These are phyloP conservation scores for Effrenium voratum DNA, from an alignment of 73 alveolate genomes.

Conservation along the genomic window DNA sequence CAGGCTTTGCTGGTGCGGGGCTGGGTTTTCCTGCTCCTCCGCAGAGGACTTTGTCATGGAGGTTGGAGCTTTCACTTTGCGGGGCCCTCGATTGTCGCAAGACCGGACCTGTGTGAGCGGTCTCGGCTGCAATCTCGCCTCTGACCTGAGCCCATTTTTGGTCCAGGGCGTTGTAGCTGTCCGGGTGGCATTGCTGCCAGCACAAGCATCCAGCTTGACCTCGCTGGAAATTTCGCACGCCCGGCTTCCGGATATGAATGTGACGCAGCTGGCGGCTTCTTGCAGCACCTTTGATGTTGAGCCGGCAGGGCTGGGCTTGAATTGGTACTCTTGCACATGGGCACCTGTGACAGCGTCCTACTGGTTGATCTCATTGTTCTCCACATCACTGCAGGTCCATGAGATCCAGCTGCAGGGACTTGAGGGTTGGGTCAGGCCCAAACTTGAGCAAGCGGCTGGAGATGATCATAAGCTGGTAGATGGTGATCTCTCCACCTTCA, in stretches of 20 bases:
- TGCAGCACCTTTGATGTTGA: neutral
- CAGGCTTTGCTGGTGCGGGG: slow-evolving; percentile 25
- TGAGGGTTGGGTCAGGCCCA: slow-evolving; percentile 7
- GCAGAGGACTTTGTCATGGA: neutral
- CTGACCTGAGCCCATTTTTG: neutral
- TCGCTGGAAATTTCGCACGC: neutral
- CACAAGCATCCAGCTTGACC: neutral
- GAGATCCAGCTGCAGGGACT: too few relatives aligned
- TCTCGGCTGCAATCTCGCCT: neutral
- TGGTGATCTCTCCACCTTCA: slow-evolving; percentile 6
- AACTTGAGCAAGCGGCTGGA: neutral
- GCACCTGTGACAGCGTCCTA: slow-evolving; percentile 13
- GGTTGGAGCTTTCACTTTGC: neutral
- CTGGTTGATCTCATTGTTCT: neutral
- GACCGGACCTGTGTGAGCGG: slow-evolving; percentile 19
- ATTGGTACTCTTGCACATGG: slow-evolving; percentile 5
- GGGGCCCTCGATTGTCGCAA: neutral
- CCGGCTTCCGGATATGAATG: neutral
- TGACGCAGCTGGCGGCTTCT: neutral
- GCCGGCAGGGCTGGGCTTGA: neutral
- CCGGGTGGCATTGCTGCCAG: slow-evolving; percentile 12
- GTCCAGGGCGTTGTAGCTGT: neutral
- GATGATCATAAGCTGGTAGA: slow-evolving; percentile 8
- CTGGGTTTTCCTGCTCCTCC: neutral
- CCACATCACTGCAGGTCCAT: neutral